phyloP scores from a whole-genome alignment of 2,329 filamentous ascomycete species.

The Alternaria dauci region DNA sequence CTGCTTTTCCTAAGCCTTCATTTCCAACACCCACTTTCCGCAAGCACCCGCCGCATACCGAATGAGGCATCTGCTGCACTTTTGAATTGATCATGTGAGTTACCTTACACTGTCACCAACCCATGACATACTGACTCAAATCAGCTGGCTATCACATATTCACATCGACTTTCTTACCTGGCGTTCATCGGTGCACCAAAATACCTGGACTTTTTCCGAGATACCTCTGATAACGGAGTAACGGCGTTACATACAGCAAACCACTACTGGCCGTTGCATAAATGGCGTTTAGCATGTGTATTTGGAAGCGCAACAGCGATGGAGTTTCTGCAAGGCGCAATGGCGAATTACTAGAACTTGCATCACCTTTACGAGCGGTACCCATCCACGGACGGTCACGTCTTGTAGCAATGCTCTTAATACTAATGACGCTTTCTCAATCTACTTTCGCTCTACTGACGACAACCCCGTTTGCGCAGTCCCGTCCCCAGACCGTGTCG shows the following conservation, averaged over 20 bases:
- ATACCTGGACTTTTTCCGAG: slow-evolving; percentile 22
- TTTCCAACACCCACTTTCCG: background rate
- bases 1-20: background rate
- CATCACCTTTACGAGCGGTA: slow-evolving; percentile 21
- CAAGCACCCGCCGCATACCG: background rate
- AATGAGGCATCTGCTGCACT: background rate
- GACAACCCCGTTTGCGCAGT: slow-evolving; percentile 23
- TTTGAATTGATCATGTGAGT: slow-evolving; percentile 10
- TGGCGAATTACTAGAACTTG: slow-evolving; percentile 18
- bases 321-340: slow-evolving; percentile 24
- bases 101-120: background rate
- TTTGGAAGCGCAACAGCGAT: slow-evolving; percentile 28
- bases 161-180: slow-evolving; percentile 10
- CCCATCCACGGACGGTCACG: slow-evolving; percentile 23
- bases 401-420: slow-evolving; percentile 40
- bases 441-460: slow-evolving; percentile 32
- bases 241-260: slow-evolving; percentile 30
- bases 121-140: slow-evolving; percentile 2
- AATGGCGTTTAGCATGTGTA: slow-evolving; percentile 27
- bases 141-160: slow-evolving; percentile 12
- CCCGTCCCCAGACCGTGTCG: slow-evolving; percentile 19
- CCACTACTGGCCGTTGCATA: slow-evolving; percentile 20
- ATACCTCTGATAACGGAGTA: slow-evolving; percentile 45
- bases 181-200: slow-evolving; percentile 17
- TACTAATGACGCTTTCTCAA: slow-evolving; percentile 46